Evolutionary conservation across 2,329 filamentous ascomycete genomes (phyloP).

Genomic region (Clonostachys byssicola): DNA sequence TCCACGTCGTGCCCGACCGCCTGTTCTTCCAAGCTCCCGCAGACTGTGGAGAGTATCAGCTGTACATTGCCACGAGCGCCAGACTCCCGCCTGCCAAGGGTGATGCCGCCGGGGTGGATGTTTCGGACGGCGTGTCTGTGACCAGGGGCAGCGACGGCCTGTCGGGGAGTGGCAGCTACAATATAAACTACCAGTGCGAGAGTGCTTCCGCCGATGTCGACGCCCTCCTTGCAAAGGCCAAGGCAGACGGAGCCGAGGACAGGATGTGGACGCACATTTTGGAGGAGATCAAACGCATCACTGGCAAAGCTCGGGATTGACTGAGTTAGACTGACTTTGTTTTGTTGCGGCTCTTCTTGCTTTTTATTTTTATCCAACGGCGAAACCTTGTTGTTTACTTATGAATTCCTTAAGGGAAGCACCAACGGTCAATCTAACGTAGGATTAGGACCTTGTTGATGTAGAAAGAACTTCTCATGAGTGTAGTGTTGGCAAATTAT

Average conservation of each 20-base stretch:
- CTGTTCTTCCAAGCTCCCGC: neutral
- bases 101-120: neutral
- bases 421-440: no score
- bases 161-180: constrained; percentile 14
- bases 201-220: neutral
- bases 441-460: no score
- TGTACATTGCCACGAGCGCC: constrained; percentile 12
- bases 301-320: neutral
- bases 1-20: constrained; percentile 8
- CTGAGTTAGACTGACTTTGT: no score
- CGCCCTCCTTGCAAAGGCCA: neutral
- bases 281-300: neutral
- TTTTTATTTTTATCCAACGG: no score
- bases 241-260: neutral
- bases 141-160: constrained; percentile 10
- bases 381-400: no score
- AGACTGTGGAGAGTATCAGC: constrained; percentile 15
- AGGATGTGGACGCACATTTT: neutral
- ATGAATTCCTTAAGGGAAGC: no score
- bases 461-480: no score
- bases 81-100: constrained; percentile 7
- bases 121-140: neutral
- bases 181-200: constrained; percentile 8
- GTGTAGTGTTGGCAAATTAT: no score
- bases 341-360: no score